Conservation (phyloP, 2,329 filamentous ascomycete genomes). For the Canariomyces notabilis region DNA sequence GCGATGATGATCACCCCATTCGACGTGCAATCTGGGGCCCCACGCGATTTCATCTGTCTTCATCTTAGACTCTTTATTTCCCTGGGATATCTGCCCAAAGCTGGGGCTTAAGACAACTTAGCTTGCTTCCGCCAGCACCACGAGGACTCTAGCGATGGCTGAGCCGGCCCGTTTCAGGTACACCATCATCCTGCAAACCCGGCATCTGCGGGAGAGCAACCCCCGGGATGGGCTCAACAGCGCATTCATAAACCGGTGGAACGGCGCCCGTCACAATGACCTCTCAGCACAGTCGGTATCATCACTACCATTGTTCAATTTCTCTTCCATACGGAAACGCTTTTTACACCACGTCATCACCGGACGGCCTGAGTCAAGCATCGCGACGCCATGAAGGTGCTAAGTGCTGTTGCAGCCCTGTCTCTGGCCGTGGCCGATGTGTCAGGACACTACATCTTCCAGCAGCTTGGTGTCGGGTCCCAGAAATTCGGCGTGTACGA, state of each 20-base stretch:
- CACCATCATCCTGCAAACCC: constrained; percentile 11
- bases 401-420: constrained; percentile 28
- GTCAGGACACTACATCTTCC: constrained; percentile 40
- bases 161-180: constrained; percentile 22
- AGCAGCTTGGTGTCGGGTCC: constrained; percentile 32
- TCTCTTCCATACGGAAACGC: neutral
- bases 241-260: constrained; percentile 3
- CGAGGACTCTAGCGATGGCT: constrained; percentile 6
- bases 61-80: constrained; percentile 3
- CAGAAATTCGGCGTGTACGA: constrained; percentile 33
- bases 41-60: constrained; percentile 15
- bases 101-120: constrained; percentile 2
- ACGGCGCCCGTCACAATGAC: neutral
- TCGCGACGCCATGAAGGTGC: constrained; percentile 32
- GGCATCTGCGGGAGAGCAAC: constrained; percentile 17
- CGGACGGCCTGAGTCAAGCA: too few relatives aligned
- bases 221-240: constrained; percentile 5
- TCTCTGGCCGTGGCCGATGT: constrained; percentile 31
- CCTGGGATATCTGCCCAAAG: constrained; percentile 5
- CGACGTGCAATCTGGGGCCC: constrained; percentile 20
- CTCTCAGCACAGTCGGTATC: neutral
- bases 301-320: neutral
- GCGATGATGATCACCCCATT: constrained; percentile 17
- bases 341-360: neutral
- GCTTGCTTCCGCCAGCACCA: constrained; percentile 4